Conservation (phyloP, 2,329 filamentous ascomycete genomes). For the Pseudocercospora vitis region DNA sequence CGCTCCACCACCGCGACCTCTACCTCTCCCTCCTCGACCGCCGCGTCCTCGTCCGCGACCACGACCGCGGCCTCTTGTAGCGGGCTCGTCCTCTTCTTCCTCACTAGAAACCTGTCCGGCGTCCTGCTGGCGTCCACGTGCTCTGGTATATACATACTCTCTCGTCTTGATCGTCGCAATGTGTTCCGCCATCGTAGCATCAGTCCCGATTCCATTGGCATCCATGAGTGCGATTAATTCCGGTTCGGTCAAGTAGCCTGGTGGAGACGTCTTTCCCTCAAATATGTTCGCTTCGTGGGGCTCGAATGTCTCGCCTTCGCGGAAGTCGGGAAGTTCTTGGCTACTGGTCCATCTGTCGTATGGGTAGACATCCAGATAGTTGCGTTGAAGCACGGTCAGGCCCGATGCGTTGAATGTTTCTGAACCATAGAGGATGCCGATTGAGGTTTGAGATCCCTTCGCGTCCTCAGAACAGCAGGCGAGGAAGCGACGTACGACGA, state of each 20-base stretch:
- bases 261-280: constrained; percentile 85
- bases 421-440: constrained; percentile 79
- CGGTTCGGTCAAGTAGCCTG: constrained; percentile 87
- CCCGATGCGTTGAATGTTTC: constrained; percentile 82
- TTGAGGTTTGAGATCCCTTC: constrained; percentile 77
- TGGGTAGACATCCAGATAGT: constrained; percentile 92
- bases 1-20: constrained; percentile 49
- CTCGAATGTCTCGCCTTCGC: constrained; percentile 76
- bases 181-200: constrained; percentile 98
- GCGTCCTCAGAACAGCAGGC: constrained; percentile 96
- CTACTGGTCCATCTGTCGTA: constrained; percentile 97
- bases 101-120: constrained; percentile 25
- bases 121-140: constrained; percentile 42
- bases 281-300: constrained; percentile 85
- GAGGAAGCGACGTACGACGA: constrained; percentile 85
- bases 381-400: constrained; percentile 79
- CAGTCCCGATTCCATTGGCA: constrained; percentile 95
- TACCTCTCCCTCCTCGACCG: constrained; percentile 36
- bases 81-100: constrained; percentile 39
- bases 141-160: constrained; percentile 73
- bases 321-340: constrained; percentile 76
- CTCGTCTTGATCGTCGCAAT: constrained; percentile 93
- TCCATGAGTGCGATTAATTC: constrained; percentile 97
- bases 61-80: constrained; percentile 33
- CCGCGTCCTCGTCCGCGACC: constrained; percentile 44